Evolutionary conservation across 257 asterid genomes (phyloP), one percentile per base, ranked within the genome.

Genomic region (Hygrophila difformis): DNA sequence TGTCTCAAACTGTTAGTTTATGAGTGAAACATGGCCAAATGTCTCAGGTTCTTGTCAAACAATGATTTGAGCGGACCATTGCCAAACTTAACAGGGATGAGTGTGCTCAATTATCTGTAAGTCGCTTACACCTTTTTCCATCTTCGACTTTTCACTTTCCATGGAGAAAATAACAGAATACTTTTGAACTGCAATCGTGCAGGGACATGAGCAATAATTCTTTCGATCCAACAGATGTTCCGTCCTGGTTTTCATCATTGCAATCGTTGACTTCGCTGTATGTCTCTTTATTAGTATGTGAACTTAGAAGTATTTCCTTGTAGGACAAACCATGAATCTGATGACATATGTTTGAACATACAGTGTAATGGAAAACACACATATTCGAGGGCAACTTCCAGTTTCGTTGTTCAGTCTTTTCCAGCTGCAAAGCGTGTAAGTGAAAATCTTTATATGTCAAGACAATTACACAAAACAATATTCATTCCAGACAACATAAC

Each of bases 161-260:
- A 24, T 24, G 7, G 7, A 24, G 29, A 24, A 24, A 24, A 2
- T 24, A 24, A 24, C 29, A 24, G 7, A 24, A 24, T 24, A 2
- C n/a, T 39, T 39, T 57, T 31, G 38, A 18, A 8, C 22, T 17
- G 5, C 1, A 24, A 43, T 45, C 15, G 44, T 76, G 60, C 93
- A 87, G 94, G 87, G 94, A 87, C 59, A 43, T 80, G 65, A 87
- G 97, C 91, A 83, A 83, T 52, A 83, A 83, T 49, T 50, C 91
- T 3, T 87, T 87, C 45, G 63, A 59, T 49, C 61, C 61, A 14
- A 61, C 87, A 6, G 69, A 65, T 47, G 31, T 71, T 61, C 93
- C 91, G 0, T 42, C 67, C 6, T 87, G 93, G 93, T 55, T 80
- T 55, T 64, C 76, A 18, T 71, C 77, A 20, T 53, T 80, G 69